Evolutionary conservation across 768 basidiomycete genomes (phyloP).

Genomic region (Lyophyllum shimeji): DNA sequence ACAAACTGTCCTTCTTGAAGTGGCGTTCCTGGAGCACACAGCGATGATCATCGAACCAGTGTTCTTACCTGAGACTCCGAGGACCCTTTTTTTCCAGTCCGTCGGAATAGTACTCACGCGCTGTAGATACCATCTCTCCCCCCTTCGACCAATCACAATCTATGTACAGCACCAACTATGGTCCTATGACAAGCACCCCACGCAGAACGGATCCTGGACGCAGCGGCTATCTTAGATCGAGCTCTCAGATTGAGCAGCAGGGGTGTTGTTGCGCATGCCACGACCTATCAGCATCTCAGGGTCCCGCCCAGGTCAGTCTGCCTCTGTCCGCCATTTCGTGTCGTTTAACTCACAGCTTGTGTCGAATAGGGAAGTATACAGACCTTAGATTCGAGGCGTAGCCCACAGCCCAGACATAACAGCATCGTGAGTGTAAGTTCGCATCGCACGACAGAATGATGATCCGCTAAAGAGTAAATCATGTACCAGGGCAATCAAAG

Average conservation of each 20-base stretch:
- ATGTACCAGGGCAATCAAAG: background rate
- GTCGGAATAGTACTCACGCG: background rate
- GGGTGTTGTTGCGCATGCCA: slow-evolving; percentile 7
- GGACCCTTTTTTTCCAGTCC: background rate
- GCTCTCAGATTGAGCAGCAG: background rate
- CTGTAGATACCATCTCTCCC: background rate
- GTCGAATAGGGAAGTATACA: background rate
- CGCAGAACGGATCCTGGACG: background rate
- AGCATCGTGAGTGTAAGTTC: background rate
- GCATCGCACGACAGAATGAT: background rate
- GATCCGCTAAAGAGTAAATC: background rate
- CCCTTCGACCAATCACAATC: background rate
- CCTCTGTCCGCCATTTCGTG: background rate
- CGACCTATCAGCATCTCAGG: background rate
- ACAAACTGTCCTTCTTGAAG: background rate
- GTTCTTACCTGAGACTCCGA: background rate
- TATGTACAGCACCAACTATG: background rate
- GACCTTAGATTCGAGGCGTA: background rate
- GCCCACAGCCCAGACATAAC: background rate
- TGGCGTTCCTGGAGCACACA: background rate
- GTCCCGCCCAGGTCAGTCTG: background rate
- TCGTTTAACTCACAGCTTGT: too few species aligned
- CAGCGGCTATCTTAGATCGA: background rate
- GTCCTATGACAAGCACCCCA: slow-evolving; percentile 4
- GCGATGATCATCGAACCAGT: background rate